phyloP scores from a whole-genome alignment of 192 early-diverging fungal species.

The Podila horticola region DNA sequence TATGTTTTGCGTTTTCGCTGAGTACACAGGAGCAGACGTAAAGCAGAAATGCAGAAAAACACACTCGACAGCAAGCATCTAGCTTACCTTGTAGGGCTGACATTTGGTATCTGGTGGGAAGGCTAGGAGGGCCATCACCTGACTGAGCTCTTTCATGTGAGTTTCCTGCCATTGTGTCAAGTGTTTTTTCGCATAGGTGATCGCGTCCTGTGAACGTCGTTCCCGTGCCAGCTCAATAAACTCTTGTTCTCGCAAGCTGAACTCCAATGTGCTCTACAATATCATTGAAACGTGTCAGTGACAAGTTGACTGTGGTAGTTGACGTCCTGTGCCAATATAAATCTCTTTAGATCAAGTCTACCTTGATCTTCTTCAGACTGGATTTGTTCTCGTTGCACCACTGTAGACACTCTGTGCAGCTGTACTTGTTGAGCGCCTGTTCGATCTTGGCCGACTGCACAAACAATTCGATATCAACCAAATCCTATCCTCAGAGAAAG shows the following conservation, averaged over 20 bases:
- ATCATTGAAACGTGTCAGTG: not conserved
- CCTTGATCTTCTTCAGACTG: constrained; percentile 89
- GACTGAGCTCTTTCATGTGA: constrained; percentile 83
- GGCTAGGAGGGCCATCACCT: constrained; percentile 91
- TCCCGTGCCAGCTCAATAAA: constrained; percentile 88
- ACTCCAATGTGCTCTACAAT: constrained; percentile 91
- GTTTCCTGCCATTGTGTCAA: constrained; percentile 80
- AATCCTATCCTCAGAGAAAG: constrained; percentile 58
- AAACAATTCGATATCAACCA: constrained; percentile 95
- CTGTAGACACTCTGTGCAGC: constrained; percentile 86
- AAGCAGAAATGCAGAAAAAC: not conserved
- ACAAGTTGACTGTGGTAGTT: too few species aligned
- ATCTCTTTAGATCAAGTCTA: constrained; percentile 25
- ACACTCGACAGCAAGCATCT: not conserved
- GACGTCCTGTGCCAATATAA: too few species aligned
- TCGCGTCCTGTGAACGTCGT: constrained; percentile 74
- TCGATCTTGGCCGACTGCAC: constrained; percentile 83
- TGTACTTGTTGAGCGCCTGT: constrained; percentile 76
- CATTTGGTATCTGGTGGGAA: constrained; percentile 83
- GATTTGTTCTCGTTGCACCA: constrained; percentile 97
- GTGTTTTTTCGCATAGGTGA: constrained; percentile 89
- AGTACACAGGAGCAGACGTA: not conserved
- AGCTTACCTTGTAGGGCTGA: constrained; percentile 79
- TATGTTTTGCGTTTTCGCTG: not conserved
- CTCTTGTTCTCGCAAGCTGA: constrained; percentile 95